Conservation (phyloP, 495 filamentous ascomycete genomes). For the Mycothermus thermophilus region DNA sequence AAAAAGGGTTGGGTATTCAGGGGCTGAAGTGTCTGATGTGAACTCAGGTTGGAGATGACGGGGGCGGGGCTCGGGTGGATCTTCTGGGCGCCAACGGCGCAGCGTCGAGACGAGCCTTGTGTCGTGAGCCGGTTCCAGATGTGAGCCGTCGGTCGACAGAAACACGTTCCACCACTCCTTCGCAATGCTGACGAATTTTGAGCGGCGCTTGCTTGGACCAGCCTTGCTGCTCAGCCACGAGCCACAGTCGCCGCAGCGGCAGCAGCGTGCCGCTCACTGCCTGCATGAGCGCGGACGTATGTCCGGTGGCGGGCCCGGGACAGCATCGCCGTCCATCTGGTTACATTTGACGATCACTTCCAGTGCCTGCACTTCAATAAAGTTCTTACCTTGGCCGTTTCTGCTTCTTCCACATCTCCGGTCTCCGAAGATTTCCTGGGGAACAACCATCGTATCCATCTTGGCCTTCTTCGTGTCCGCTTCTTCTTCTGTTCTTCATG, state of each 20-base stretch:
- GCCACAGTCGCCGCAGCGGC: too few species aligned
- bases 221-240: too few species aligned
- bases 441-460: neutral
- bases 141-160: slow-evolving; percentile 1
- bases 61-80: slow-evolving; percentile 10
- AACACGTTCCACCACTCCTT: slow-evolving; percentile 2
- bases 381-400: slow-evolving; percentile 1
- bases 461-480: neutral
- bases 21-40: slow-evolving; percentile 2
- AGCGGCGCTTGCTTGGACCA: neutral
- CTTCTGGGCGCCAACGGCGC: slow-evolving; percentile 2
- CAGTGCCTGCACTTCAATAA: too few species aligned
- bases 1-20: slow-evolving; percentile 1
- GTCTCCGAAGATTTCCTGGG: too few species aligned
- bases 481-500: neutral
- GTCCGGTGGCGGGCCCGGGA: too few species aligned
- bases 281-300: too few species aligned
- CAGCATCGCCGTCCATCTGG: too few species aligned
- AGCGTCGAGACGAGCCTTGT: slow-evolving; percentile 7
- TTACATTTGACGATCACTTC: too few species aligned
- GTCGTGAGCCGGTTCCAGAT: slow-evolving; percentile 16
- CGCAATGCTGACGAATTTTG: slow-evolving; percentile 12
- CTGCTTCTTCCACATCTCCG: neutral
- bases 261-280: too few species aligned
- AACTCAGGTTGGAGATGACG: slow-evolving; percentile 1